Percentiles rank a stretch among this genome's conserved stretches.
phyloP scores from a whole-genome alignment of 2,329 filamentous ascomycete genomes.

The Botrytis medusae region DNA sequence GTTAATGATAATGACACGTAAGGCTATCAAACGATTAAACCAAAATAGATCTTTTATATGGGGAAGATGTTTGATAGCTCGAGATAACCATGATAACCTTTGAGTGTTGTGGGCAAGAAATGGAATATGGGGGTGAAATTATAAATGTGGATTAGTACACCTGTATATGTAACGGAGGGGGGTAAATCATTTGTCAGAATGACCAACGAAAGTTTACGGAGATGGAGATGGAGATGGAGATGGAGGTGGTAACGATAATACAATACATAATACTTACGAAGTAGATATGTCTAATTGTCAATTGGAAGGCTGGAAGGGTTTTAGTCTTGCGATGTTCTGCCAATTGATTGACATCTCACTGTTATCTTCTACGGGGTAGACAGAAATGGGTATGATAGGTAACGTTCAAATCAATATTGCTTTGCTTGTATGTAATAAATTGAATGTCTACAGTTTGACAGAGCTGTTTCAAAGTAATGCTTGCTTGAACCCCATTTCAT shows the following conservation, averaged over 20 bases:
- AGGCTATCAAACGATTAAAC: conserved; percentile 4
- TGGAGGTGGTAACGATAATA: not conserved
- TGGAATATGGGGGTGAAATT: not conserved
- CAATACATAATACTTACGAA: not conserved
- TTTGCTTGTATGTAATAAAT: not conserved
- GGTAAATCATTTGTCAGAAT: not conserved
- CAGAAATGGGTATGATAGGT: not conserved
- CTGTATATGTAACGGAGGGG: not conserved
- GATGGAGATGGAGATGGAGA: not conserved
- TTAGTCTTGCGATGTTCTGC: not conserved
- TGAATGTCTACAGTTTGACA: not conserved
- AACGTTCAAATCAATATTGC: not conserved
- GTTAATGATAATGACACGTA: conserved; percentile 9
- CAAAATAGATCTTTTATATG: conserved; percentile 11
- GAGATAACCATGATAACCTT: not conserved
- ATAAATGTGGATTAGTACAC: not conserved
- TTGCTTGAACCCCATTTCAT: not conserved
- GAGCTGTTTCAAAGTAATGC: not conserved
- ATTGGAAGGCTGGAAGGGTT: not conserved
- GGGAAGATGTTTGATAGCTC: not conserved
- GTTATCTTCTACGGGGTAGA: not conserved
- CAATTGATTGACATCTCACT: not conserved
- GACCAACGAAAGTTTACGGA: not conserved
- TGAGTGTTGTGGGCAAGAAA: not conserved
- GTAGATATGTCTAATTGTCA: not conserved